Percentiles rank a stretch among this genome's conserved stretches.
phyloP scores from a whole-genome alignment of 139 green algal species.

The Tetradesmus obliquus region DNA sequence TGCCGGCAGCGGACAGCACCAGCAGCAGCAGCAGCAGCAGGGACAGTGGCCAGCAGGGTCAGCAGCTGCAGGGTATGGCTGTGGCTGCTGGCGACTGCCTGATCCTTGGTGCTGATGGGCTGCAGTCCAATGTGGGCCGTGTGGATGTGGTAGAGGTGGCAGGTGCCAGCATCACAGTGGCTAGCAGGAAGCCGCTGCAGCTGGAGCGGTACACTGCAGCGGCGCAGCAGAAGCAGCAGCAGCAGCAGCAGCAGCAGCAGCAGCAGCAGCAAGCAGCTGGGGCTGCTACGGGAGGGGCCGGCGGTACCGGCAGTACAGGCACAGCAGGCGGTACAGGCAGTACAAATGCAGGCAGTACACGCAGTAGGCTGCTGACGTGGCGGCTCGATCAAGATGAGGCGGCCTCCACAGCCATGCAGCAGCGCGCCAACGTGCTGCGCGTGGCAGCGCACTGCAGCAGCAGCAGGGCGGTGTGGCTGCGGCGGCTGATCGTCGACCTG shows the following conservation, averaged over 20 bases:
- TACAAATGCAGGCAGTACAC: neutral
- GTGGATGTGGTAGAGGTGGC: slow-evolving; percentile 47
- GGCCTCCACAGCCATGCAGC: slow-evolving; percentile 58
- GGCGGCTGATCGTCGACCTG: slow-evolving; percentile 74
- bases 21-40: slow-evolving; percentile 5
- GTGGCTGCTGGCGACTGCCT: slow-evolving; percentile 70
- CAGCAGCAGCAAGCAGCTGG: slow-evolving; percentile 7
- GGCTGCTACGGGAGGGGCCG: neutral
- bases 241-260: slow-evolving; percentile 26
- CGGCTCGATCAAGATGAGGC: slow-evolving; percentile 83
- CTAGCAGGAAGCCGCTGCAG: slow-evolving; percentile 22
- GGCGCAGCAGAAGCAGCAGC: neutral
- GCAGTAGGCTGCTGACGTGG: slow-evolving; percentile 59
- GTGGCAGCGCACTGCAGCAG: slow-evolving; percentile 40
- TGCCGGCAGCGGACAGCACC: neutral
- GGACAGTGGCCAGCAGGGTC: slow-evolving; percentile 5
- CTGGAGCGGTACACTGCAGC: slow-evolving; percentile 34
- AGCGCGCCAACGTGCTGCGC: slow-evolving; percentile 71
- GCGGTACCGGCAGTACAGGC: neutral
- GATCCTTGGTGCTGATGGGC: slow-evolving; percentile 79
- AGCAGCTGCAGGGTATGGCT: slow-evolving; percentile 26
- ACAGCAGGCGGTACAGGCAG: neutral
- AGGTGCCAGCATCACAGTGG: slow-evolving; percentile 3
- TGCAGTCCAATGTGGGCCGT: slow-evolving; percentile 47
- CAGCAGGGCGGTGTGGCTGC: slow-evolving; percentile 49